phyloP scores from a whole-genome alignment of 257 asterid species.

The Pogostemon cablin region DNA sequence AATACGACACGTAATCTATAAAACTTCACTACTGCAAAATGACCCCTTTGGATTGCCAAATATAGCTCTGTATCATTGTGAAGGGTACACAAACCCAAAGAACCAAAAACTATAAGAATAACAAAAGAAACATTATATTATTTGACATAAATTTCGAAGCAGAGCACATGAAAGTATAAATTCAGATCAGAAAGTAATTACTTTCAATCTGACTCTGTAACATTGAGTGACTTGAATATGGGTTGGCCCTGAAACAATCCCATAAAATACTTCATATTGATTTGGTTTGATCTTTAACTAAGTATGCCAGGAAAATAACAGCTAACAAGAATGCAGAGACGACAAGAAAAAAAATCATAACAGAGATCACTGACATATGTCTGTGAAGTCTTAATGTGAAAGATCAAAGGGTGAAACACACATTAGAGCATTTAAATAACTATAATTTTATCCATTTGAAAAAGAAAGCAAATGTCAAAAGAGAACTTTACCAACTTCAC shows the following conservation, averaged over 20 bases:
- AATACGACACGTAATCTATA: neutral
- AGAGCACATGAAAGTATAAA: no score
- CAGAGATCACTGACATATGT: neutral
- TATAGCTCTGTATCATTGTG: conserved; percentile 67
- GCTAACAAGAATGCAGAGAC: neutral
- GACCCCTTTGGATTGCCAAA: conserved; percentile 65
- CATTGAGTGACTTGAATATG: no score
- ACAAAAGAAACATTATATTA: no score
- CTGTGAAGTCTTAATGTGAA: neutral
- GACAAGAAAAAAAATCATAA: neutral
- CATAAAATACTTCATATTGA: neutral
- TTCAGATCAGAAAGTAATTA: no score
- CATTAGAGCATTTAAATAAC: neutral
- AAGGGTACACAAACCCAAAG: neutral
- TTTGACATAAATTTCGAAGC: no score
- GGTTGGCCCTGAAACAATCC: neutral
- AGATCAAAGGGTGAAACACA: neutral
- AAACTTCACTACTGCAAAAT: conserved; percentile 55
- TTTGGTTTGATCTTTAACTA: neutral
- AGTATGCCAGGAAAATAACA: neutral
- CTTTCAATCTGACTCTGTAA: no score
- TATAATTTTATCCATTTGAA: neutral
- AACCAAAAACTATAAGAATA: no score
- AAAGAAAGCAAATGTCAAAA: conserved; percentile 16
- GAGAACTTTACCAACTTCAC: neutral